Conservation (phyloP, 169 alveolate species). For the Plasmodium sp. region DNA sequence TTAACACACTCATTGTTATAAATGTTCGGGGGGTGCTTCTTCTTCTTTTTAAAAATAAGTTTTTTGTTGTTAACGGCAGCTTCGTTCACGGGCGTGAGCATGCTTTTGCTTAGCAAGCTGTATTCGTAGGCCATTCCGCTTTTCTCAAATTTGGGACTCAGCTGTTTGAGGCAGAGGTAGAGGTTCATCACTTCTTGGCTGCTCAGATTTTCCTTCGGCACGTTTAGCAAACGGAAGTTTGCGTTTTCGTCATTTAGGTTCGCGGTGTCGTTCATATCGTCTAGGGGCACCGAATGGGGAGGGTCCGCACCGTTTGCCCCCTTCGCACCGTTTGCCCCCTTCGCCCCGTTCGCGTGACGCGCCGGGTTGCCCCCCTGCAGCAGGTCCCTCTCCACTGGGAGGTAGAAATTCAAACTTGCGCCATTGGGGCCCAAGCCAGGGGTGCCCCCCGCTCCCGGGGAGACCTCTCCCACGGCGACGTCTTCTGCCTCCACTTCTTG, state of each 20-base stretch:
- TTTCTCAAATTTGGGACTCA: not conserved
- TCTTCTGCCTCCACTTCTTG: not conserved
- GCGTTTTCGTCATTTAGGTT: not conserved
- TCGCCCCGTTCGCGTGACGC: not conserved
- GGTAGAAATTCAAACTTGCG: not conserved
- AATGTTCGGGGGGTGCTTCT: not conserved
- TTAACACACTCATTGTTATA: conserved; percentile 14
- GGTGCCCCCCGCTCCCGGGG: not conserved
- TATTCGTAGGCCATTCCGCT: conserved; percentile 8
- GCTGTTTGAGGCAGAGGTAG: conserved; percentile 13
- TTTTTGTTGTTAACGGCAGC: not conserved
- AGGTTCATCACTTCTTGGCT: conserved; percentile 19
- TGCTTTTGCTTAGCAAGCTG: conserved; percentile 8
- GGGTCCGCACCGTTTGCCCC: not conserved
- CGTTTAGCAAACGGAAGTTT: not conserved
- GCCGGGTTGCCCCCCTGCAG: not conserved
- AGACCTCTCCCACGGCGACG: too few species aligned
- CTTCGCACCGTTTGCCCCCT: not conserved
- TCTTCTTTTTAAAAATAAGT: conserved; percentile 1
- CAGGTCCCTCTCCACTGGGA: not conserved
- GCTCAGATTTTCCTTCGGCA: conserved; percentile 31
- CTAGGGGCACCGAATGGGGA: not conserved
- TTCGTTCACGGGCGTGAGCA: conserved; percentile 5
- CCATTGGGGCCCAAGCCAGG: not conserved
- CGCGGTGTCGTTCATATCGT: not conserved